Base-by-base conservation (phyloP, 768 basidiomycete genomes). In the Mrakia gelida region DNA sequence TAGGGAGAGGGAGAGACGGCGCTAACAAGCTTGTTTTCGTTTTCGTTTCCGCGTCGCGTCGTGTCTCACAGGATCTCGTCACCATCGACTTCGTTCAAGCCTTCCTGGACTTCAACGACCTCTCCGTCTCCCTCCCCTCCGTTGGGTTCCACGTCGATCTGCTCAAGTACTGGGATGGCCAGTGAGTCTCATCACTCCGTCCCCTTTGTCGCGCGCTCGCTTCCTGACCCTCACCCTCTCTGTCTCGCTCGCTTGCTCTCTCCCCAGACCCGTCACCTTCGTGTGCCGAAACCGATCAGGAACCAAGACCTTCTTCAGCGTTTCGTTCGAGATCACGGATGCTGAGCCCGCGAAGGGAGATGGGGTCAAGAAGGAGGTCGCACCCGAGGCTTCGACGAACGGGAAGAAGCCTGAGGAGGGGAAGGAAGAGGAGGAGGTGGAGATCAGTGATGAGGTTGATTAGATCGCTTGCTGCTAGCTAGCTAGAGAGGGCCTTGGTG, bases 111-210 rank as follows among this genome's bases (percentile, higher is more conserved):
- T 79, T 79, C 30, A 75, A 62, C 32, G 71, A 75, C n/a, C 49
- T 79, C 8, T 75, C 74, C 4, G 74, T 79, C 62, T 49, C 73
- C 18, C 68, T 79, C 11, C 78, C 78, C 7, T 61, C 78, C 0
- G 61, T 79, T 41, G 71, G 71, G 21, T 76, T 79, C 34, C 78
- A 79, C 32, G 63, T 79, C 43, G 54, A 75, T 28, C 68, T 79
- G n/a, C 68, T 71, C 52, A 75, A 75, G 67, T 79, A 79, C 75
- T 79, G 78, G 78, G 74, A 78, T 21, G 77, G 77, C 3, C 73
- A 78, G 72, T 54, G 9, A 38, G 71, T 70, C 23, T 1, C 32
- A 11, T 73, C 49, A 30, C 16, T n/a, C 30, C n/a, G 4, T 41
- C 43, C 38, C n/a, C 1, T 45, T 43, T 21, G 8, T 38, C 38